Conservation (phyloP, 768 basidiomycete species). For the Steccherinum ochraceum region DNA sequence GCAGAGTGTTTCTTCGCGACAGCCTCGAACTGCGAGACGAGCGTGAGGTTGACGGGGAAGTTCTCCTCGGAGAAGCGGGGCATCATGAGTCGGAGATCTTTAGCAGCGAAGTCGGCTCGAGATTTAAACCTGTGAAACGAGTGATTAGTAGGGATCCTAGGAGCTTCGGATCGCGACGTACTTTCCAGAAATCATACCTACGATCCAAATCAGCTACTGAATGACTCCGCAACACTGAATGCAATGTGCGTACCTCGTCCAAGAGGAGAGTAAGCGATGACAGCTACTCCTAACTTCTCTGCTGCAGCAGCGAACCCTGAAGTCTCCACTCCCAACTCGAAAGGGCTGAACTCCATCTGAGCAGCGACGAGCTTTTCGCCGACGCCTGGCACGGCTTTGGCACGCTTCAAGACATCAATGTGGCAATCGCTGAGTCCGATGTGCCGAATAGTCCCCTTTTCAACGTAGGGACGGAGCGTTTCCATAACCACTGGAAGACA, state of each 20-base stretch:
- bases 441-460: slow-evolving; percentile 28
- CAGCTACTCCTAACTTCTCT: slow-evolving; percentile 27
- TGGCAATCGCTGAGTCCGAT: slow-evolving; percentile 33
- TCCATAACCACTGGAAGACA: neutral
- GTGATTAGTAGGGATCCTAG: too few species aligned
- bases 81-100: neutral
- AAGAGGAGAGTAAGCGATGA: slow-evolving; percentile 30
- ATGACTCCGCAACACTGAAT: neutral
- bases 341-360: slow-evolving; percentile 27
- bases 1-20: slow-evolving; percentile 14
- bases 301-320: slow-evolving; percentile 20
- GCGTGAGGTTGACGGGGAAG: slow-evolving; percentile 28
- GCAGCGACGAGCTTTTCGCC: too few species aligned
- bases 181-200: neutral
- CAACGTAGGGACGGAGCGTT: too few species aligned
- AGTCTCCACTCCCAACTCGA: slow-evolving; percentile 25
- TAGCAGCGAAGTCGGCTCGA: neutral
- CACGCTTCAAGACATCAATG: slow-evolving; percentile 25
- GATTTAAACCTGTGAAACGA: too few species aligned
- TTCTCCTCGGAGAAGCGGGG: slow-evolving; percentile 20
- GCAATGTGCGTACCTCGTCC: slow-evolving; percentile 26
- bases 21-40: slow-evolving; percentile 9
- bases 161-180: too few species aligned
- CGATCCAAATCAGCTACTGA: neutral
- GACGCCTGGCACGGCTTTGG: slow-evolving; percentile 27